These are phyloP conservation scores for Ophiostoma perfectum DNA, from an alignment of 2,329 filamentous ascomycete genomes.

Conservation along the genomic window DNA sequence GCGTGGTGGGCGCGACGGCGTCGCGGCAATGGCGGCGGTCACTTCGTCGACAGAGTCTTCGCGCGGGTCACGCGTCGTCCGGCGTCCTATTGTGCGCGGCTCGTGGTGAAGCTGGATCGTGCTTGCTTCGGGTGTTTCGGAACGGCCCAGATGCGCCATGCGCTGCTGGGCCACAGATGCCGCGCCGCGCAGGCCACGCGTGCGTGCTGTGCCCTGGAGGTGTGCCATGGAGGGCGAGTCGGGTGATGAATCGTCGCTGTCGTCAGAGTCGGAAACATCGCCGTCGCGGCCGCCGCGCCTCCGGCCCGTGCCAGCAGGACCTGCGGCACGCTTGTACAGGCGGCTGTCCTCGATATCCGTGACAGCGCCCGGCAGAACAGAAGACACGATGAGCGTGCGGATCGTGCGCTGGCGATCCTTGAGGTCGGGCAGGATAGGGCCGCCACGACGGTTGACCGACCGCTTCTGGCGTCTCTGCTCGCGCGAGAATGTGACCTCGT, in stretches of 20 bases:
- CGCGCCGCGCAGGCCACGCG: constrained; percentile 81
- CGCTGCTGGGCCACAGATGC: constrained; percentile 81
- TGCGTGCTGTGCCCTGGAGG: constrained; percentile 60
- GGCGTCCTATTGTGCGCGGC: constrained; percentile 60
- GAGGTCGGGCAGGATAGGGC: constrained; percentile 88
- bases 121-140: constrained; percentile 75
- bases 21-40: constrained; percentile 48
- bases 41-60: constrained; percentile 48
- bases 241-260: constrained; percentile 79
- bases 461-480: constrained; percentile 93
- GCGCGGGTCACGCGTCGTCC: constrained; percentile 55
- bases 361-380: constrained; percentile 83
- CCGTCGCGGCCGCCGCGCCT: constrained; percentile 46
- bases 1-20: constrained; percentile 49
- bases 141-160: constrained; percentile 75
- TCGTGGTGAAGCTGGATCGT: constrained; percentile 66
- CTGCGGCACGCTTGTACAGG: constrained; percentile 73
- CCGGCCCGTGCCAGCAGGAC: constrained; percentile 46
- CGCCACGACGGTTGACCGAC: constrained; percentile 87
- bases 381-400: constrained; percentile 84
- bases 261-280: constrained; percentile 83
- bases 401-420: constrained; percentile 93
- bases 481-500: constrained; percentile 85
- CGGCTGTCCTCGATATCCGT: constrained; percentile 75
- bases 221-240: constrained; percentile 69